phyloP scores from a whole-genome alignment of 495 filamentous ascomycete species.

The Penicillium riverlandense region DNA sequence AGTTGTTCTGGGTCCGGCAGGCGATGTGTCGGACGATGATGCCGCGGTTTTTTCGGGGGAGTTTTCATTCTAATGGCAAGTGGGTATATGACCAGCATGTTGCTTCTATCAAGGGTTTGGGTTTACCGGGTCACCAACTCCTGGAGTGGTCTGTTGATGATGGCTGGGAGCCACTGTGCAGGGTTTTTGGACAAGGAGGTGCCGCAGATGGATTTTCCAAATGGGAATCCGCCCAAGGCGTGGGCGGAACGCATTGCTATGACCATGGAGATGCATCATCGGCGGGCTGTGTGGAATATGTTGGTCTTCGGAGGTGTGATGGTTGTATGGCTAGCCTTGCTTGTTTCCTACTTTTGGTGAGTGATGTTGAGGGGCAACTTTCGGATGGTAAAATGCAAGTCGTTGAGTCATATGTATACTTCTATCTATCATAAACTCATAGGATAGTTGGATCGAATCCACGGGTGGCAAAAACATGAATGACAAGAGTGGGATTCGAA shows the following conservation, averaged over 20 bases:
- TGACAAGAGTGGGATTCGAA: conserved; percentile 51
- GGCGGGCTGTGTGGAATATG: conserved; percentile 10
- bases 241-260: conserved; percentile 12
- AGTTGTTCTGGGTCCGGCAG: conserved; percentile 11
- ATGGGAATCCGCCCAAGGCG: conserved; percentile 8
- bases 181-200: conserved; percentile 3
- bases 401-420: too few relatives aligned
- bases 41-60: conserved; percentile 7
- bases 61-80: conserved; percentile 3
- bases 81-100: conserved; percentile 9
- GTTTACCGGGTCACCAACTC: conserved; percentile 21
- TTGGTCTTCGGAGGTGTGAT: not conserved
- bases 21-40: conserved; percentile 6
- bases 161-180: conserved; percentile 41
- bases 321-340: too few relatives aligned
- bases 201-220: conserved; percentile 1
- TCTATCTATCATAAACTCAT: too few relatives aligned
- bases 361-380: too few relatives aligned
- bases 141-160: conserved; percentile 37
- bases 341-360: too few relatives aligned
- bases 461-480: not conserved
- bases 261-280: conserved; percentile 8
- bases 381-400: too few relatives aligned
- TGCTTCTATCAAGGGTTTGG: conserved; percentile 7
- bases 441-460: too few relatives aligned